Evolutionary conservation across 345 rosid genomes (phyloP), one percentile per base, ranked within the genome.

Genomic region (Gossypium mustelinum): DNA sequence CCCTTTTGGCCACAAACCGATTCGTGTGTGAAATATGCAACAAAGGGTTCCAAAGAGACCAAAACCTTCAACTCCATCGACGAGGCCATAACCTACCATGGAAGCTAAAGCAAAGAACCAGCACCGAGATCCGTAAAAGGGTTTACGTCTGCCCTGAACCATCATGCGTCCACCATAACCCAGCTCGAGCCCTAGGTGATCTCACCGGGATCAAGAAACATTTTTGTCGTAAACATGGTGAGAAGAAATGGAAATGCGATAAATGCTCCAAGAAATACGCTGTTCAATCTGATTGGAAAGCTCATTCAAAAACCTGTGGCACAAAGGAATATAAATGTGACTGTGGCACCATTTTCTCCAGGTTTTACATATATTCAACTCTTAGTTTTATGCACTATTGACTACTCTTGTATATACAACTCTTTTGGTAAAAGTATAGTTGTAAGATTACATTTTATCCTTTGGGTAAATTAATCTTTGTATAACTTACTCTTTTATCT

Each of bases 181-280:
- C 94, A 22, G 79, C 82, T 67, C 85, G 94, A 0, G 94, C 94
- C 11, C 25, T 90, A 1, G 88, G 94, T 1, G 94, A 90, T 72
- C 89, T 90, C 9, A 88, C 94, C 0, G 92, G 92, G 2, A 85
- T 90, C 77, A 88, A 90, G 86, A 90, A 90, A 85, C 94, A 90
- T 81, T 90, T 86, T 20, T 73, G 81, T 77, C 77, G 94, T 55
- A 89, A 89, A 83, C 92, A 90, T 27, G 89, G 94, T 0, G 92
- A 90, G 83, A 88, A 90, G 72, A 90, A 83, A 66, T 90, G 89
- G 90, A 83, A 87, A 71, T 90, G 94, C 48, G 87, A 86, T 0
- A 88, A 87, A 60, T 90, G 94, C 74, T 82, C 84, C 0, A 90
- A 90, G 87, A 86, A 82, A 51, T 90, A 90, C 71, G 94, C 92